Evolutionary conservation across 331 rosid species (phyloP).

Genomic region (Quercus phellos): DNA sequence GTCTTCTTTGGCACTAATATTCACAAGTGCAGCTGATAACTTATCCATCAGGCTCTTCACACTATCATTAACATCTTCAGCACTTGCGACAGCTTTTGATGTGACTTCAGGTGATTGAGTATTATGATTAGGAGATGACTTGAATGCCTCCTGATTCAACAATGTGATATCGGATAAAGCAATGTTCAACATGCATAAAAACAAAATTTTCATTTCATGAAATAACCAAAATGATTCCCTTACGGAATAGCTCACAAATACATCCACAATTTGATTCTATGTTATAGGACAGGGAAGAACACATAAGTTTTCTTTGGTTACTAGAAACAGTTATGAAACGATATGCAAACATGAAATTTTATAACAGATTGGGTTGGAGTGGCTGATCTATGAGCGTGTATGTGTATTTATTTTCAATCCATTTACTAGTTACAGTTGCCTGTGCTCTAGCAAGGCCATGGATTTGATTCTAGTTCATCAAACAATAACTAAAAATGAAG

Average conservation of each 20-base stretch:
- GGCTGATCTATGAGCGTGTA: not conserved
- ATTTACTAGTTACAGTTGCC: not conserved
- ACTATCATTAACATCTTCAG: slow-evolving; percentile 33
- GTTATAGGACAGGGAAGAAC: not conserved
- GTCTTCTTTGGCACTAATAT: slow-evolving; percentile 82
- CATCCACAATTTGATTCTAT: not conserved
- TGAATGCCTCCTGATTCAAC: slow-evolving; percentile 53
- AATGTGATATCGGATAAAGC: slow-evolving; percentile 11
- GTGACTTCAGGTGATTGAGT: slow-evolving; percentile 64
- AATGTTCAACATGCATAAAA: not conserved
- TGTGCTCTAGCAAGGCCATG: not conserved
- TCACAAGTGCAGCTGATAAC: slow-evolving; percentile 67
- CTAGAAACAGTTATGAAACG: not conserved
- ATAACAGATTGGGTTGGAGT: not conserved
- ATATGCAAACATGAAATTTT: not conserved
- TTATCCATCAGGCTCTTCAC: slow-evolving; percentile 50
- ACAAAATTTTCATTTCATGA: not conserved
- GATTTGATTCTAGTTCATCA: not conserved
- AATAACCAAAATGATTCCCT: not conserved
- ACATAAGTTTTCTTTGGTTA: not conserved
- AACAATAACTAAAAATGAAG: not conserved
- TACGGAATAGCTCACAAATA: not conserved
- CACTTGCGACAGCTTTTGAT: slow-evolving; percentile 36
- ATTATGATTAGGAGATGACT: slow-evolving; percentile 60
- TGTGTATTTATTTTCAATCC: not conserved